A percentile compares a stretch with the other conserved stretches of the same genome.
These are phyloP conservation scores for Irpex sp. DNA, from an alignment of 1,284 basidiomycete genomes.

Conservation along the genomic window DNA sequence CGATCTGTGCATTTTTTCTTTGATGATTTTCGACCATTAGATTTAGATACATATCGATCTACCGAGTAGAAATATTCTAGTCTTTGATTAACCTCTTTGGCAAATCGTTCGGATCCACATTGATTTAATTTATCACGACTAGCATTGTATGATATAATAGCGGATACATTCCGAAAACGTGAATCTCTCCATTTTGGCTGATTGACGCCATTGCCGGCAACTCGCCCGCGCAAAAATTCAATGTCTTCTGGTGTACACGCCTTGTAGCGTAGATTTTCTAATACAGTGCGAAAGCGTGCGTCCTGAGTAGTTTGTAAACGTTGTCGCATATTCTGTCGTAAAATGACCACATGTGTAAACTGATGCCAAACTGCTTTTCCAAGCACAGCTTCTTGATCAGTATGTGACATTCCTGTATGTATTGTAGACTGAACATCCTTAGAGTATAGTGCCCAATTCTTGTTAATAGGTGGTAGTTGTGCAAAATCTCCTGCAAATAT, in stretches of 20 bases:
- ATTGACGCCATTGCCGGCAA: no score
- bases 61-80: constrained; percentile 27
- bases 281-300: constrained; percentile 21
- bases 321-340: constrained; percentile 30
- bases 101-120: constrained; percentile 24
- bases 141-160: constrained; percentile 30
- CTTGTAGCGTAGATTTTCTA: constrained; percentile 33
- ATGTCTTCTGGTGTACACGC: constrained; percentile 32
- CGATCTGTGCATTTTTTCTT: no score
- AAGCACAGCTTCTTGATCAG: constrained; percentile 1
- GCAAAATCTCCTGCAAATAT: constrained; percentile 19
- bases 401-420: neutral
- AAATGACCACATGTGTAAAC: constrained; percentile 20
- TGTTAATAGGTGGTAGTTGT: constrained; percentile 12
- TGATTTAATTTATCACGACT: constrained; percentile 32
- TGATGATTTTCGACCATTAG: neutral
- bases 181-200: constrained; percentile 15
- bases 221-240: constrained; percentile 21
- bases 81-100: constrained; percentile 23
- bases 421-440: neutral
- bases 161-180: constrained; percentile 27
- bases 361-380: constrained; percentile 22
- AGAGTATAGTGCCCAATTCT: neutral
- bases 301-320: constrained; percentile 20
- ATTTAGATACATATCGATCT: constrained; percentile 15